phyloP scores from a whole-genome alignment of 768 basidiomycete species.

The Amyloporia xantha region DNA sequence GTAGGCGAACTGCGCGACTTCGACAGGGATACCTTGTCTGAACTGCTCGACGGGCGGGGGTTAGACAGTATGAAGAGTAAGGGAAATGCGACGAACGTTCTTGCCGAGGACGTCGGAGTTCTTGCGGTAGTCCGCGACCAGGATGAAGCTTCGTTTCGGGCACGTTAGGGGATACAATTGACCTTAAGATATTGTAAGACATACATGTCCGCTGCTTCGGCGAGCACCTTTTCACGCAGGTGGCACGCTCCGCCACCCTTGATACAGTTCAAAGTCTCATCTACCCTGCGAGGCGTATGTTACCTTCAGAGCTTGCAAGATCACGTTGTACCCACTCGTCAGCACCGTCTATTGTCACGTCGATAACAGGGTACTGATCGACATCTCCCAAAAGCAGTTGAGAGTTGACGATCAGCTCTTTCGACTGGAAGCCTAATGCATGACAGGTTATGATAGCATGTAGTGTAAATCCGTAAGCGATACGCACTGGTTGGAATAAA shows the following conservation, averaged over 20 bases:
- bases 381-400: constrained; percentile 80
- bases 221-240: constrained; percentile 93
- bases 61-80: background rate
- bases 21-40: constrained; percentile 85
- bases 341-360: constrained; percentile 97
- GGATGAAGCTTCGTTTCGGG: constrained; percentile 53
- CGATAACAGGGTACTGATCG: constrained; percentile 81
- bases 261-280: constrained; percentile 81
- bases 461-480: constrained; percentile 9
- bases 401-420: constrained; percentile 83
- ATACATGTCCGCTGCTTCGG: constrained; percentile 87
- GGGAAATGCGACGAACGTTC: constrained; percentile 47
- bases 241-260: constrained; percentile 98
- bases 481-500: constrained; percentile 80
- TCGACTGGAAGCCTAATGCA: constrained; percentile 85
- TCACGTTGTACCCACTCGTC: constrained; percentile 64
- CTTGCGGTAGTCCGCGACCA: constrained; percentile 95
- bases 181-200: constrained; percentile 18
- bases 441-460: too few species aligned
- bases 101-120: constrained; percentile 78
- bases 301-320: too few species aligned
- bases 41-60: constrained; percentile 43
- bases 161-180: background rate
- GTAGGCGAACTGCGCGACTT: constrained; percentile 96
- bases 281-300: constrained; percentile 53